A percentile compares a stretch with the other conserved stretches of the same genome.
Evolutionary conservation across 495 filamentous ascomycete genomes (phyloP).

Genomic region (Talaromyces borbonicus): DNA sequence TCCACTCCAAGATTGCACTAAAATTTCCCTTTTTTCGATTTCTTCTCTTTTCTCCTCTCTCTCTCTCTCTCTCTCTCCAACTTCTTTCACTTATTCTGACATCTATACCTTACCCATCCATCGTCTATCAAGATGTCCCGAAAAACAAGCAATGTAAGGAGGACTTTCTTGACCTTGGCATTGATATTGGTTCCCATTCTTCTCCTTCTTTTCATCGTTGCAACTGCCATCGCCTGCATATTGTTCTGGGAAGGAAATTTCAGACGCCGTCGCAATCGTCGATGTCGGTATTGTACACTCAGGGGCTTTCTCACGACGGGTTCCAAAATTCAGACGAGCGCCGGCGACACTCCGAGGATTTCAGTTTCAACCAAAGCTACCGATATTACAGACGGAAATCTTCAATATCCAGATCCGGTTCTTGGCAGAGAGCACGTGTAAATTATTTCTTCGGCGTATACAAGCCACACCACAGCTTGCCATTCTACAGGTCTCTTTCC

Average conservation of each 20-base stretch:
- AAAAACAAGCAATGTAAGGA: constrained; percentile 23
- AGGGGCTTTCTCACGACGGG: constrained; percentile 10
- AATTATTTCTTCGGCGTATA: background rate
- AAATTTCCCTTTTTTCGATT: background rate
- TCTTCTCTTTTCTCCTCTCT: background rate
- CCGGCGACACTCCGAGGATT: constrained; percentile 13
- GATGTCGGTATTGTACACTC: constrained; percentile 1
- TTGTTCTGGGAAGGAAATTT: constrained; percentile 23
- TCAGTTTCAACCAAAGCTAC: constrained; percentile 11
- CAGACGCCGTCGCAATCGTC: background rate
- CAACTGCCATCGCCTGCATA: constrained; percentile 36
- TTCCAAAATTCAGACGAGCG: constrained; percentile 9
- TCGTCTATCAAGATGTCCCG: constrained; percentile 19
- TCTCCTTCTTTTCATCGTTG: constrained; percentile 34
- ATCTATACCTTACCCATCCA: constrained; percentile 2
- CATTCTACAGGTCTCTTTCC: background rate
- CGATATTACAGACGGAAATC: constrained; percentile 12
- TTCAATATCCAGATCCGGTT: constrained; percentile 14
- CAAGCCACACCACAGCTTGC: background rate
- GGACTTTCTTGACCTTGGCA: constrained; percentile 32
- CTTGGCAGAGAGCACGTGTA: constrained; percentile 14
- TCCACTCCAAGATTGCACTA: background rate
- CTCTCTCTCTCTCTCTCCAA: background rate
- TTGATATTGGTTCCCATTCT: constrained; percentile 48
- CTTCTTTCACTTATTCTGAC: constrained; percentile 2